These are phyloP conservation scores for Tephrocybe sp. DNA, from an alignment of 768 basidiomycete species.

Conservation along the genomic window DNA sequence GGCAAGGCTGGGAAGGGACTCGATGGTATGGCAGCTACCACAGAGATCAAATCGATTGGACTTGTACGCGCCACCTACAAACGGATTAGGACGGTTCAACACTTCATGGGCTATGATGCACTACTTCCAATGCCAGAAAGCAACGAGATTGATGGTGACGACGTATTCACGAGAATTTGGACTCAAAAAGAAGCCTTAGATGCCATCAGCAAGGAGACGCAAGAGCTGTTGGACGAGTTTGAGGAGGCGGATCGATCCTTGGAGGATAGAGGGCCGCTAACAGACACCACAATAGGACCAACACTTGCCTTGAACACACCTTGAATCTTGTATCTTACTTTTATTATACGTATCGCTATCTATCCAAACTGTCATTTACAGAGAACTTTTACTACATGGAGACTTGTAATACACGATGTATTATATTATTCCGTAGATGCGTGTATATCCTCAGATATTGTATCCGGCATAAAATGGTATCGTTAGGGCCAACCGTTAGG, in stretches of 20 bases:
- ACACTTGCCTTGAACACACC: too few species aligned
- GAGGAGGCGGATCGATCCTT: slow-evolving; percentile 31
- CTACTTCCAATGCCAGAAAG: slow-evolving; percentile 48
- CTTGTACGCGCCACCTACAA: slow-evolving; percentile 61
- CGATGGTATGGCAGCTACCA: slow-evolving; percentile 32
- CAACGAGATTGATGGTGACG: slow-evolving; percentile 28
- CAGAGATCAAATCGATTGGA: slow-evolving; percentile 46
- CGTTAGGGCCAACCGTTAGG: background rate
- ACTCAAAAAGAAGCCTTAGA: slow-evolving; percentile 52
- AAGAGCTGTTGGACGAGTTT: slow-evolving; percentile 61
- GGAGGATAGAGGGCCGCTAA: slow-evolving; percentile 29
- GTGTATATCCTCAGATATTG: background rate
- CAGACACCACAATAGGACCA: too few species aligned
- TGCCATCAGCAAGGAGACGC: slow-evolving; percentile 53
- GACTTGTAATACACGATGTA: slow-evolving; percentile 6
- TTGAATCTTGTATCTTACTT: background rate
- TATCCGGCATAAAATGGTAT: background rate
- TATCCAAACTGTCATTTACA: background rate
- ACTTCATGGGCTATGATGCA: slow-evolving; percentile 59
- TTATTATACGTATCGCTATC: background rate
- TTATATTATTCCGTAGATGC: background rate
- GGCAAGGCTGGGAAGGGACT: slow-evolving; percentile 21
- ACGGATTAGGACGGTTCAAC: slow-evolving; percentile 62
- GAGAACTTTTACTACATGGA: slow-evolving; percentile 10
- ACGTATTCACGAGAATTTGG: slow-evolving; percentile 46